phyloP scores from a whole-genome alignment of 2,329 filamentous ascomycete species.

The Monilinia fructicola region DNA sequence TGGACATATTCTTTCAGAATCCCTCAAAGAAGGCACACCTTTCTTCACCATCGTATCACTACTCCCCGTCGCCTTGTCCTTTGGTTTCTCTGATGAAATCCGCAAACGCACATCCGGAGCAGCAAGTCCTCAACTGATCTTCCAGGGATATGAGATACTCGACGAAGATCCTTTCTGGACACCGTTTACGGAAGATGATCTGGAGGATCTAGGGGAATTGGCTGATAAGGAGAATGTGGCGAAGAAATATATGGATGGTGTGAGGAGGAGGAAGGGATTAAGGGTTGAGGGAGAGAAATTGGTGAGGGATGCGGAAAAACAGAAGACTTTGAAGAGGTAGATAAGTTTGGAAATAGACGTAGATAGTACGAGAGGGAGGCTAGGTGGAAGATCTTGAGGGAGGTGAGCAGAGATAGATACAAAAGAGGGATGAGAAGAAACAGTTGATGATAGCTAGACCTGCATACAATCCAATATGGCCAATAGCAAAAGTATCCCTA shows the following conservation, averaged over 20 bases:
- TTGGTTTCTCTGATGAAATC: constrained; percentile 96
- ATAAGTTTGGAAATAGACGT: neutral
- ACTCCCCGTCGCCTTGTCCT: constrained; percentile 89
- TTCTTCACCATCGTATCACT: constrained; percentile 92
- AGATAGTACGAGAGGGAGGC: too few relatives aligned
- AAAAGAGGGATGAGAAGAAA: neutral
- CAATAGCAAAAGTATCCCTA: too few relatives aligned
- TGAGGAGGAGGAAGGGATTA: constrained; percentile 83
- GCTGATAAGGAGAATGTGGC: constrained; percentile 95
- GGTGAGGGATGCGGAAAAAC: constrained; percentile 90
- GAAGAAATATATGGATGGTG: constrained; percentile 90
- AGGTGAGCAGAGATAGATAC: neutral
- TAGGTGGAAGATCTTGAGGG: neutral
- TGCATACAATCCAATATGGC: neutral
- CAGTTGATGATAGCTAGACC: neutral
- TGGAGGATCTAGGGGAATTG: constrained; percentile 92
- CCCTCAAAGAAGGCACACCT: constrained; percentile 90
- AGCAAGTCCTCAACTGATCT: constrained; percentile 89
- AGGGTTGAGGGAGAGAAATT: constrained; percentile 74
- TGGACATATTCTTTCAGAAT: constrained; percentile 84
- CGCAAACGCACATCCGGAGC: constrained; percentile 88
- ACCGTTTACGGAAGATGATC: constrained; percentile 90
- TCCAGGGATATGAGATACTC: constrained; percentile 86
- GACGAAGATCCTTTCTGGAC: constrained; percentile 99
- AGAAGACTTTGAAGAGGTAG: constrained; percentile 65